Evolutionary conservation across 2,329 filamentous ascomycete genomes (phyloP).

Genomic region (Gremmenia infestans): DNA sequence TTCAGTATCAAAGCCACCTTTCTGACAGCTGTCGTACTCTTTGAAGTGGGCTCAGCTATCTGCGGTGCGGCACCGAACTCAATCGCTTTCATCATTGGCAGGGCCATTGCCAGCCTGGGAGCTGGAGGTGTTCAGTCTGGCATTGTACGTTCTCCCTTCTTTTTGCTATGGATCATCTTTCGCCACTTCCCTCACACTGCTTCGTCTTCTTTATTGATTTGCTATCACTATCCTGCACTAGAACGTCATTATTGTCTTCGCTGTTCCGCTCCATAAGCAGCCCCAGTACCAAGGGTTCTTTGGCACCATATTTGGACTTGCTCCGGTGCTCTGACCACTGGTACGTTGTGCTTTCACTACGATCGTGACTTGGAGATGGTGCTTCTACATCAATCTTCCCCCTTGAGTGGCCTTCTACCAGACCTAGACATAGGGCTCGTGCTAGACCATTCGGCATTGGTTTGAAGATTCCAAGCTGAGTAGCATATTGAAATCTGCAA

Average conservation of each 20-base stretch:
- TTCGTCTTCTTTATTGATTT: neutral
- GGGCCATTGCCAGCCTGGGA: slow-evolving; percentile 23
- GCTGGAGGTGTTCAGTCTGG: slow-evolving; percentile 19
- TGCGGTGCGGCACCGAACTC: slow-evolving; percentile 23
- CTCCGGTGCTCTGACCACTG: slow-evolving; percentile 26
- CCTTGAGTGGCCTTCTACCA: no score
- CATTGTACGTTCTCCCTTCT: slow-evolving; percentile 4
- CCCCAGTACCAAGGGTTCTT: slow-evolving; percentile 21
- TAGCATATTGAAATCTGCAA: no score
- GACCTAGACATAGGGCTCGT: no score
- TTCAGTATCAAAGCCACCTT: slow-evolving; percentile 33
- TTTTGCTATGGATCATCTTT: no score
- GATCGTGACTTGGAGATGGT: slow-evolving; percentile 34
- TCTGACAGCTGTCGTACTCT: slow-evolving; percentile 16
- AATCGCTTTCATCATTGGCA: slow-evolving; percentile 22
- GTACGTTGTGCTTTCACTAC: slow-evolving; percentile 32
- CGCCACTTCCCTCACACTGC: no score
- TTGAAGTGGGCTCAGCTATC: slow-evolving; percentile 22
- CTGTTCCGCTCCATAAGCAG: slow-evolving; percentile 15
- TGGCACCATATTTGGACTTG: slow-evolving; percentile 20
- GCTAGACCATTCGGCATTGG: no score
- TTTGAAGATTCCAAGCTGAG: no score
- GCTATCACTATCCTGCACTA: slow-evolving; percentile 5
- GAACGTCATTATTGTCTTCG: slow-evolving; percentile 17
- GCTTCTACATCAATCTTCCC: slow-evolving; percentile 38